A percentile compares a stretch with the other conserved stretches of the same genome.
These are phyloP conservation scores for Cutaneotrichosporon mucoides DNA, from an alignment of 1,284 basidiomycete genomes.

Conservation along the genomic window DNA sequence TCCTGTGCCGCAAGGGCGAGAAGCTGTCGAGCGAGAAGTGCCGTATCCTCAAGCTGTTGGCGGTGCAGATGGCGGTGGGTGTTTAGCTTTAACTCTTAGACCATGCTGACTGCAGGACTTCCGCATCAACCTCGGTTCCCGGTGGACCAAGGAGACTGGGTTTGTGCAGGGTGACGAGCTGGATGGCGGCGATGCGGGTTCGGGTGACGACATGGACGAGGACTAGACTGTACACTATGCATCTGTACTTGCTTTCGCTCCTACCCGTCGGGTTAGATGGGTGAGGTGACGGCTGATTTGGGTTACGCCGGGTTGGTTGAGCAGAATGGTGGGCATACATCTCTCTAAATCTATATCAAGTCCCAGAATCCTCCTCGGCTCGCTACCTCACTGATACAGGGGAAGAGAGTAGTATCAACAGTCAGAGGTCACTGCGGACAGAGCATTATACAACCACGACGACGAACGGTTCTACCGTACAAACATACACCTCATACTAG, in stretches of 20 bases:
- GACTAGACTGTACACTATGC: slow-evolving; percentile 23
- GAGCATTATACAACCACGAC: slow-evolving; percentile 7
- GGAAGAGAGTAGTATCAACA: slow-evolving; percentile 1
- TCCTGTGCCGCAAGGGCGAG: slow-evolving; percentile 79
- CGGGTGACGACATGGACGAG: slow-evolving; percentile 32
- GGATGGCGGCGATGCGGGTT: slow-evolving; percentile 25
- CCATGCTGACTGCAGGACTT: slow-evolving; percentile 52
- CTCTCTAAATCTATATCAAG: not conserved
- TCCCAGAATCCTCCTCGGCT: not conserved
- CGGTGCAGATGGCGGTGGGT: slow-evolving; percentile 70
- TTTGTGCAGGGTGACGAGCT: slow-evolving; percentile 59
- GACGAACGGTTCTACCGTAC: not conserved
- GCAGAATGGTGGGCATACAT: not conserved
- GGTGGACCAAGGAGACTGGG: slow-evolving; percentile 71
- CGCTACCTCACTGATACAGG: slow-evolving; percentile 1
- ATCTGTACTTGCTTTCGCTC: slow-evolving; percentile 20
- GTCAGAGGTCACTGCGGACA: not conserved
- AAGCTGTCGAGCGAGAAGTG: slow-evolving; percentile 76
- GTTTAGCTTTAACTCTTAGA: not conserved
- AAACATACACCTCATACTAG: slow-evolving; percentile 4
- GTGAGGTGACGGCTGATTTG: not conserved
- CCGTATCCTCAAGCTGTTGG: slow-evolving; percentile 80
- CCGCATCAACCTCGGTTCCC: slow-evolving; percentile 63
- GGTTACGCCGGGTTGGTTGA: not conserved
- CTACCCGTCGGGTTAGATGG: too few species aligned